Percentiles rank a stretch among this genome's conserved stretches.
These are phyloP conservation scores for Ceratobasidium sp. DNA, from an alignment of 1,284 basidiomycete genomes.

Conservation along the genomic window DNA sequence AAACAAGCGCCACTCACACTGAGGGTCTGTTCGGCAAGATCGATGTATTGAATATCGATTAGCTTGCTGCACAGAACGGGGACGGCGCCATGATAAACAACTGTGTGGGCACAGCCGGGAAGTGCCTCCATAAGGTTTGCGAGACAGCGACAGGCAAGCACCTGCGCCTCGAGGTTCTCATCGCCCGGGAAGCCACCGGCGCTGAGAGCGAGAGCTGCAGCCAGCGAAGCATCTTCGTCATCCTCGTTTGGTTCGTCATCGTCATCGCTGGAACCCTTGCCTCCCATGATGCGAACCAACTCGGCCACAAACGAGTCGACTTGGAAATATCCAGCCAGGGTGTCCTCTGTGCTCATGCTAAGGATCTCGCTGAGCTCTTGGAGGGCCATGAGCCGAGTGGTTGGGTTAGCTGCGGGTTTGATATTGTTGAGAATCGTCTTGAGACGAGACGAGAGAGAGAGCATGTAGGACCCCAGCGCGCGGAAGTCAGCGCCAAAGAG, in stretches of 20 bases:
- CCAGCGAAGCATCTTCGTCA: conserved; percentile 87
- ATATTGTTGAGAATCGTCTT: conserved; percentile 91
- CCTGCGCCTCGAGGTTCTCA: conserved; percentile 85
- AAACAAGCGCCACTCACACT: conserved; percentile 69
- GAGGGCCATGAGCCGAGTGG: conserved; percentile 84
- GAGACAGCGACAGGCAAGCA: conserved; percentile 91
- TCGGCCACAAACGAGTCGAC: conserved; percentile 92
- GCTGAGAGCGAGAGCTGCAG: conserved; percentile 76
- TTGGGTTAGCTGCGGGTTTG: conserved; percentile 79
- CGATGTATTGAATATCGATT: conserved; percentile 94
- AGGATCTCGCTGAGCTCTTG: conserved; percentile 95
- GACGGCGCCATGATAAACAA: conserved; percentile 94
- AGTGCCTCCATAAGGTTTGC: conserved; percentile 97
- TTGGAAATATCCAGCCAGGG: conserved; percentile 92
- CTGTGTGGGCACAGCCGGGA: conserved; percentile 90
- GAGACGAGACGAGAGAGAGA: conserved; percentile 82
- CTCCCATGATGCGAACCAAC: conserved; percentile 90
- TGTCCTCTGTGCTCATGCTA: conserved; percentile 97
- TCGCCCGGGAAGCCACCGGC: conserved; percentile 66
- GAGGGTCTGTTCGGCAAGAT: conserved; percentile 93
- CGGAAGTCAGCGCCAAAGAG: conserved; percentile 82
- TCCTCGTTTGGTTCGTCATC: conserved; percentile 42
- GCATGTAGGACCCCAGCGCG: conserved; percentile 89
- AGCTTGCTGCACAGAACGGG: conserved; percentile 94
- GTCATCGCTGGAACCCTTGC: conserved; percentile 54